A percentile compares a stretch with the other conserved stretches of the same genome.
Evolutionary conservation across 2,329 filamentous ascomycete species (phyloP).

Genomic region (Phaeophleospora eucalypticola): DNA sequence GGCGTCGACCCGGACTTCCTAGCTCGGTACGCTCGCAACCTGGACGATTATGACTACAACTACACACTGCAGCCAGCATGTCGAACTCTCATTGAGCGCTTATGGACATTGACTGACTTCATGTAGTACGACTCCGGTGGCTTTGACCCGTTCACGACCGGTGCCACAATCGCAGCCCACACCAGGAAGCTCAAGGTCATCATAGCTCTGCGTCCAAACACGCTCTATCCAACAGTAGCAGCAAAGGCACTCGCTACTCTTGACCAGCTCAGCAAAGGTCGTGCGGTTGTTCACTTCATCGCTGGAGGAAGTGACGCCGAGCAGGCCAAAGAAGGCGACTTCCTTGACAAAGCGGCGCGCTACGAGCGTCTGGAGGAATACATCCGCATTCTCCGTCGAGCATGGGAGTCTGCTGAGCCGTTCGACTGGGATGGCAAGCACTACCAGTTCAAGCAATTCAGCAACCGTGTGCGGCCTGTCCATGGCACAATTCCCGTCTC

Average conservation of each 20-base stretch:
- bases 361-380: conserved; percentile 59
- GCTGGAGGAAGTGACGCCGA: conserved; percentile 59
- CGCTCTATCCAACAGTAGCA: conserved; percentile 58
- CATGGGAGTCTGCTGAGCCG: conserved; percentile 54
- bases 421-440: conserved; percentile 61
- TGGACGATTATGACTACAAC: conserved; percentile 60
- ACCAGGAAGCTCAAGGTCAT: conserved; percentile 60
- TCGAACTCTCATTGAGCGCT: too few species aligned
- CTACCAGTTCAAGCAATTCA: conserved; percentile 58
- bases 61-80: conserved; percentile 59
- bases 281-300: conserved; percentile 60
- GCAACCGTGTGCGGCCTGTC: conserved; percentile 51
- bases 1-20: conserved; percentile 54
- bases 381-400: conserved; percentile 56
- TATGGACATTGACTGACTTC: too few species aligned
- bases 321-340: conserved; percentile 59
- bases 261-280: conserved; percentile 55
- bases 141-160: conserved; percentile 57
- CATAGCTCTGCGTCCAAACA: conserved; percentile 60
- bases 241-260: conserved; percentile 60
- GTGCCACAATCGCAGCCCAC: conserved; percentile 53
- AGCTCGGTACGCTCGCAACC: conserved; percentile 51
- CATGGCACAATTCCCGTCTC: conserved; percentile 55
- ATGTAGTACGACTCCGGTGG: conserved; percentile 55
- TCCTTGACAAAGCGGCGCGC: conserved; percentile 54